phyloP scores from a whole-genome alignment of 805 yeast genomes.

The Yamadazyma scolyti region DNA sequence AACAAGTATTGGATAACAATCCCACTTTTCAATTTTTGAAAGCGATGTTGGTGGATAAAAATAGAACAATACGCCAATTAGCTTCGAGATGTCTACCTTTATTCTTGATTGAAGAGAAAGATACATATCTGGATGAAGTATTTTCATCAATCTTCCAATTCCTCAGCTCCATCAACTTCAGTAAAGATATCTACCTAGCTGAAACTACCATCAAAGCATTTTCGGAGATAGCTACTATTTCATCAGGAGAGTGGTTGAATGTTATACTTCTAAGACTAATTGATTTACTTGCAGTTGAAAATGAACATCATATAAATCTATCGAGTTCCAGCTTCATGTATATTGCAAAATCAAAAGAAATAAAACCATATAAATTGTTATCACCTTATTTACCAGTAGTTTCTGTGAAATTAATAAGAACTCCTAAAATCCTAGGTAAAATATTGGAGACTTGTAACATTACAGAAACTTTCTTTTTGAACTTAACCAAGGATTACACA shows the following conservation, averaged over 20 bases:
- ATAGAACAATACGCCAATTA: slow-evolving; percentile 55
- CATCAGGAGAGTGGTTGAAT: slow-evolving; percentile 66
- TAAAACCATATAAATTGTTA: slow-evolving; percentile 75
- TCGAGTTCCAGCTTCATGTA: slow-evolving; percentile 62
- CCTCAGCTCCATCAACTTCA: slow-evolving; percentile 38
- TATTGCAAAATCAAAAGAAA: slow-evolving; percentile 51
- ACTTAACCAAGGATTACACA: slow-evolving; percentile 67
- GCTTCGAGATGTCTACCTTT: slow-evolving; percentile 54
- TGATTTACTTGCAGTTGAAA: slow-evolving; percentile 60
- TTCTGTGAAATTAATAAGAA: slow-evolving; percentile 59
- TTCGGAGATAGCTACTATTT: slow-evolving; percentile 59
- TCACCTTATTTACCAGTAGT: slow-evolving; percentile 77
- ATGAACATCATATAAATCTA: slow-evolving; percentile 63
- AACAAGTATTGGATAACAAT: slow-evolving; percentile 10
- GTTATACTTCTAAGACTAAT: slow-evolving; percentile 62
- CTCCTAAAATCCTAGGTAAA: slow-evolving; percentile 51
- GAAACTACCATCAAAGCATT: slow-evolving; percentile 60
- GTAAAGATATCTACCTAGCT: slow-evolving; percentile 34
- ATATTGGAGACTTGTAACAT: slow-evolving; percentile 67
- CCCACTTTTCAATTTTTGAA: slow-evolving; percentile 29
- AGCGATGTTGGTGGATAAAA: slow-evolving; percentile 34
- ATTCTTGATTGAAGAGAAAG: slow-evolving; percentile 36
- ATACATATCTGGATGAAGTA: slow-evolving; percentile 33
- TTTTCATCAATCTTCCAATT: slow-evolving; percentile 42
- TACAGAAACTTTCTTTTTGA: slow-evolving; percentile 56